These are phyloP conservation scores for Mesotaenium endlicherianum DNA, from an alignment of 139 green algal genomes.

Conservation along the genomic window DNA sequence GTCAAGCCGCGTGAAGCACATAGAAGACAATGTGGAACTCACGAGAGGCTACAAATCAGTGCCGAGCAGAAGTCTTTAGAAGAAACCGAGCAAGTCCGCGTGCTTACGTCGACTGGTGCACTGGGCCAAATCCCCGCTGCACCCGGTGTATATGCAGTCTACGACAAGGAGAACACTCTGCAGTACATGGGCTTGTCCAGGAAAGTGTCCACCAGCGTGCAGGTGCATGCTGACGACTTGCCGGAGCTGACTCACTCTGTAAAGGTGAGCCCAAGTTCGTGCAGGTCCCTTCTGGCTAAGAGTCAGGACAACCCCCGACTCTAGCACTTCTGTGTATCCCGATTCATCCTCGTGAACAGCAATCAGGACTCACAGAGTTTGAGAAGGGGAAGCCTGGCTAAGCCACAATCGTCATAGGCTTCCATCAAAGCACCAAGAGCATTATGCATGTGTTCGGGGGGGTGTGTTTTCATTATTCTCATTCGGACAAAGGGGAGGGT, in stretches of 20 bases:
- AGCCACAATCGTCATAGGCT: neutral
- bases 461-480: too few relatives aligned
- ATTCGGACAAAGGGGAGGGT: too few relatives aligned
- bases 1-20: too few relatives aligned
- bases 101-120: neutral
- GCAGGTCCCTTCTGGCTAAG: neutral
- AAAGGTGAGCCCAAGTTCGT: neutral
- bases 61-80: too few relatives aligned
- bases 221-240: constrained; percentile 33
- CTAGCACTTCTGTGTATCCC: neutral
- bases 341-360: neutral
- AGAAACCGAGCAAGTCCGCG: neutral
- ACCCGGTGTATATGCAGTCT: constrained; percentile 48
- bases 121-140: constrained; percentile 12
- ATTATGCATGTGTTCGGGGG: too few relatives aligned
- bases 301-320: neutral
- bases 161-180: constrained; percentile 30
- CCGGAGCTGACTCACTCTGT: constrained; percentile 30
- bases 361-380: neutral
- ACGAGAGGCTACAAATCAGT: too few relatives aligned
- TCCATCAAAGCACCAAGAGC: too few relatives aligned
- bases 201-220: constrained; percentile 19
- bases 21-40: too few relatives aligned
- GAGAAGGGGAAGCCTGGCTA: neutral
- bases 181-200: constrained; percentile 54